Evolutionary conservation across 495 filamentous ascomycete species (phyloP).

Genomic region (Letharia lupina): DNA sequence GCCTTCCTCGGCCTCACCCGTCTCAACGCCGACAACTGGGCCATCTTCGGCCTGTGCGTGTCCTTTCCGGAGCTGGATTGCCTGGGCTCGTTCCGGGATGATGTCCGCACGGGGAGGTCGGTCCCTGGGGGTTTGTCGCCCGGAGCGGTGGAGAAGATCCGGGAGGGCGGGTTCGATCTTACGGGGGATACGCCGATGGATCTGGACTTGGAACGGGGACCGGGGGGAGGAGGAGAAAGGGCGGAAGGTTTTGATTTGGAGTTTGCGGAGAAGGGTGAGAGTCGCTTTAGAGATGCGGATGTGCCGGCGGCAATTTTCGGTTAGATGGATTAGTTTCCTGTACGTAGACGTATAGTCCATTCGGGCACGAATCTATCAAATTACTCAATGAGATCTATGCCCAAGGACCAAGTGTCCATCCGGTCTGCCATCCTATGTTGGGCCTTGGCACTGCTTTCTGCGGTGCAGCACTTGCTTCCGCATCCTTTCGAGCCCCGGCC

Average conservation of each 20-base stretch:
- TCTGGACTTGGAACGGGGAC: background rate
- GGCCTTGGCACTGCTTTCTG: slow-evolving; percentile 42
- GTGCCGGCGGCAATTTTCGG: background rate
- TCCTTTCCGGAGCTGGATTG: background rate
- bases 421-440: slow-evolving; percentile 43
- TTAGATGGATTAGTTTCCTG: background rate
- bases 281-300: background rate
- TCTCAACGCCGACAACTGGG: too few relatives aligned
- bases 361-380: background rate
- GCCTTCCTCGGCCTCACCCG: too few relatives aligned
- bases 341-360: too few relatives aligned
- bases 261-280: too few relatives aligned
- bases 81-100: background rate
- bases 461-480: slow-evolving; percentile 48
- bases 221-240: too few relatives aligned
- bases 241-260: too few relatives aligned
- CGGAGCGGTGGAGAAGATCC: background rate
- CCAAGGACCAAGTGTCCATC: slow-evolving; percentile 78
- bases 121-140: background rate
- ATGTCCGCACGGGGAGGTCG: too few relatives aligned
- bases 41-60: too few relatives aligned
- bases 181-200: background rate
- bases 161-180: background rate
- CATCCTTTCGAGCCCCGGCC: slow-evolving; percentile 57
- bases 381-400: slow-evolving; percentile 35